Conservation (phyloP, 1,284 basidiomycete genomes). For the Rhodofomes roseus region DNA sequence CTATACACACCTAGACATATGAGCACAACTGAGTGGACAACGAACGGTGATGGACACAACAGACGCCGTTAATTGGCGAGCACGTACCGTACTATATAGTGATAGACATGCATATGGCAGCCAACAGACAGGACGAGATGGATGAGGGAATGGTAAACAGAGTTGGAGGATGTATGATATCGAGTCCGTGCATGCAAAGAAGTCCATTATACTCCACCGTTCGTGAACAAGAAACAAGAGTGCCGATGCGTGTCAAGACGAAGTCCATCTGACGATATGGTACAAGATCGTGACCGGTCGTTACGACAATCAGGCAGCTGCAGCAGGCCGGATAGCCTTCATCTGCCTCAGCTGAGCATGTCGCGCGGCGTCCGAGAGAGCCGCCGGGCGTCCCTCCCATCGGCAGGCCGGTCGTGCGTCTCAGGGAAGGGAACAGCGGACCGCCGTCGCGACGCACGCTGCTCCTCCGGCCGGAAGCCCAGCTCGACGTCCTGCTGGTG, state of each 20-base stretch:
- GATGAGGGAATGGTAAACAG: background rate
- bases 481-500: constrained; percentile 49
- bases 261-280: background rate
- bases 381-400: constrained; percentile 21
- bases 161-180: constrained; percentile 3
- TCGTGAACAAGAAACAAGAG: constrained; percentile 1
- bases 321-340: constrained; percentile 6
- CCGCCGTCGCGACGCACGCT: constrained; percentile 14
- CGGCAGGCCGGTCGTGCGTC: constrained; percentile 14
- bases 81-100: background rate
- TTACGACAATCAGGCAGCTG: background rate
- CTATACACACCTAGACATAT: background rate
- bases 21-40: background rate
- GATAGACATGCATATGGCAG: background rate
- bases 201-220: constrained; percentile 5
- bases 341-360: constrained; percentile 13
- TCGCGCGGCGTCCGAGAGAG: constrained; percentile 19
- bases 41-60: background rate
- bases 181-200: background rate
- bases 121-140: background rate
- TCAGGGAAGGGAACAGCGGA: constrained; percentile 37
- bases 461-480: constrained; percentile 28
- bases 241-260: background rate
- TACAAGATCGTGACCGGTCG: constrained; percentile 4
- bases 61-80: background rate